A percentile compares a stretch with the other conserved stretches of the same genome.
These are phyloP conservation scores for Cephaloascus fragrans DNA, from an alignment of 805 yeast genomes.

Conservation along the genomic window DNA sequence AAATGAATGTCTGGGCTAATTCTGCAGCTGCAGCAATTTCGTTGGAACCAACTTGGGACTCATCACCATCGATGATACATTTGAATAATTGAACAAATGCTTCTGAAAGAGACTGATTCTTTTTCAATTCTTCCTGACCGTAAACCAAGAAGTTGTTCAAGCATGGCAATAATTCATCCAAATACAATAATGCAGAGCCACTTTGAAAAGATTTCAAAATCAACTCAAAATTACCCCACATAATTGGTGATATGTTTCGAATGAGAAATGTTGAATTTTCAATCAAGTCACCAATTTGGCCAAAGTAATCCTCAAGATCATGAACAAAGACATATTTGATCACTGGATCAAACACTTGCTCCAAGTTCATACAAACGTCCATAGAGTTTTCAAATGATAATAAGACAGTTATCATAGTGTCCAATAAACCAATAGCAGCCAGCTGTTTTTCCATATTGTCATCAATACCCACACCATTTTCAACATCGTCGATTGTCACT, in stretches of 20 bases:
- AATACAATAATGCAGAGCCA: conserved; percentile 50
- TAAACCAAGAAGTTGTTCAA: conserved; percentile 64
- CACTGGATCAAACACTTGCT: conserved; percentile 60
- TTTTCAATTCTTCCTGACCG: conserved; percentile 34
- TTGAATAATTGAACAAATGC: conserved; percentile 42
- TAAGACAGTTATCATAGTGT: conserved; percentile 74
- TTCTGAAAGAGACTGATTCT: conserved; percentile 35
- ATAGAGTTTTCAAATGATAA: conserved; percentile 75
- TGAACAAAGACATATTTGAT: conserved; percentile 57
- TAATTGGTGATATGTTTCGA: conserved; percentile 46
- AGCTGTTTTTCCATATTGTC: conserved; percentile 57
- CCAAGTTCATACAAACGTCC: conserved; percentile 53
- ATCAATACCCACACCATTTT: conserved; percentile 17
- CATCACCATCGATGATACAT: conserved; percentile 34
- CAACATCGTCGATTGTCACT: conserved; percentile 8
- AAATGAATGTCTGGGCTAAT: conserved; percentile 52
- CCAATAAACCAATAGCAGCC: conserved; percentile 75
- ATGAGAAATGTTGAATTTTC: conserved; percentile 34
- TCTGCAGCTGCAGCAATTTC: conserved; percentile 55
- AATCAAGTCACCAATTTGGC: conserved; percentile 65
- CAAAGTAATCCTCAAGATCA: conserved; percentile 61
- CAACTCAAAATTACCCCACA: conserved; percentile 65
- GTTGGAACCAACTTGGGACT: conserved; percentile 32
- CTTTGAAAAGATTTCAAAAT: conserved; percentile 20
- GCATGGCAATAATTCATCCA: conserved; percentile 70